Conservation (phyloP, 805 yeast species). For the Wickerhamiella sorbophila region DNA sequence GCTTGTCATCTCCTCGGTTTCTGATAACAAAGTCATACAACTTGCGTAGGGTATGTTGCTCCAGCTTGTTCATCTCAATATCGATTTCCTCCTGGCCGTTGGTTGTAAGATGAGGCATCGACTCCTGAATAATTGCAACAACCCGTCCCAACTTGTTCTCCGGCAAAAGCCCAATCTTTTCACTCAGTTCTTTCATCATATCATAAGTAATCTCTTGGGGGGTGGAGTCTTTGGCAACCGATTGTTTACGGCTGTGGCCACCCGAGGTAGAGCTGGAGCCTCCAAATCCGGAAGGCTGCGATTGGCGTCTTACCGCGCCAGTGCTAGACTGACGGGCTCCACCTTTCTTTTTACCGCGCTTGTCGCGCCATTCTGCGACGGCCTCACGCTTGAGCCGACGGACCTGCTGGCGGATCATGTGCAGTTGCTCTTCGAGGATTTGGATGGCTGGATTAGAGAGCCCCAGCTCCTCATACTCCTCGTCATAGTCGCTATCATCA, state of each 20-base stretch:
- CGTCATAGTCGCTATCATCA: slow-evolving; percentile 31
- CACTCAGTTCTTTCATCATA: slow-evolving; percentile 90
- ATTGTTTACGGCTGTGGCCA: slow-evolving; percentile 4
- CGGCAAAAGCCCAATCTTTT: slow-evolving; percentile 56
- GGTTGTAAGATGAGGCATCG: slow-evolving; percentile 44
- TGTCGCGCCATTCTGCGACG: slow-evolving; percentile 14
- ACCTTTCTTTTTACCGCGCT: slow-evolving; percentile 9
- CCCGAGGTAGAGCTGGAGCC: background rate
- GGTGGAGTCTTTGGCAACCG: background rate
- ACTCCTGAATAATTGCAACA: slow-evolving; percentile 69
- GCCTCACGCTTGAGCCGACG: slow-evolving; percentile 48
- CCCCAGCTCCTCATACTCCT: slow-evolving; percentile 34
- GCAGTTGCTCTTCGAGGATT: slow-evolving; percentile 73
- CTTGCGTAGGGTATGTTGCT: slow-evolving; percentile 66
- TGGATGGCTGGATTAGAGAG: slow-evolving; percentile 82
- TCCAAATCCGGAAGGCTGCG: slow-evolving; percentile 1
- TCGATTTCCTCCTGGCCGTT: slow-evolving; percentile 82
- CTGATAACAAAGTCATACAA: slow-evolving; percentile 67
- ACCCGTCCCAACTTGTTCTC: slow-evolving; percentile 76
- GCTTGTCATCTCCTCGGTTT: slow-evolving; percentile 14
- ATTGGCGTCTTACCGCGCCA: slow-evolving; percentile 7
- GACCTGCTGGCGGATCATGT: slow-evolving; percentile 72
- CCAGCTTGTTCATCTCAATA: slow-evolving; percentile 86
- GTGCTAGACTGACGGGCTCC: background rate
- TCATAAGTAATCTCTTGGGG: slow-evolving; percentile 58